These are phyloP conservation scores for Scutellaria baicalensis DNA, from an alignment of 257 asterid genomes.

Conservation along the genomic window DNA sequence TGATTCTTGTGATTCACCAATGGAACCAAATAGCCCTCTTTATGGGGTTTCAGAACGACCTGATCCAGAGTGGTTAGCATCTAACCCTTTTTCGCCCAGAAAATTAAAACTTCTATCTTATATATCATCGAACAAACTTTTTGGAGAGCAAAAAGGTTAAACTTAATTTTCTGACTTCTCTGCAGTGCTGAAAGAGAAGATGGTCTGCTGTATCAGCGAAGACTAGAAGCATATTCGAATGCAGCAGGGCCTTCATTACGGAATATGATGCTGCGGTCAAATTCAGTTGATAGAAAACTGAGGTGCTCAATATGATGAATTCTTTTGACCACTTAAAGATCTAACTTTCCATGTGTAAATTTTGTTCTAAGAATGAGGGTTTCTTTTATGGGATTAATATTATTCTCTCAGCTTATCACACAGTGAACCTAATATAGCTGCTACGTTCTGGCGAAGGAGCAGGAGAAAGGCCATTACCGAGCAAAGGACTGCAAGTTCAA, in stretches of 20 bases:
- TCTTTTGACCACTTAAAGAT: slow-evolving; percentile 3
- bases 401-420: slow-evolving; percentile 63
- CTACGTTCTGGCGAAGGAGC: slow-evolving; percentile 94
- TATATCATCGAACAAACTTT: not conserved
- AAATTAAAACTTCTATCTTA: not conserved
- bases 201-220: slow-evolving; percentile 52
- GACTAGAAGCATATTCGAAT: slow-evolving; percentile 70
- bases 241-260: slow-evolving; percentile 80
- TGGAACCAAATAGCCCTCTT: slow-evolving; percentile 98
- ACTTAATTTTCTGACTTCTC: slow-evolving; percentile 2
- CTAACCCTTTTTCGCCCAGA: not conserved
- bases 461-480: slow-evolving; percentile 81
- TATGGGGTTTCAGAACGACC: slow-evolving; percentile 75
- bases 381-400: slow-evolving; percentile 19
- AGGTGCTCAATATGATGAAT: slow-evolving; percentile 39
- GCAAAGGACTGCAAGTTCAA: slow-evolving; percentile 94
- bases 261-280: slow-evolving; percentile 79
- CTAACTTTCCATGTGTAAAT: not conserved
- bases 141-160: not conserved
- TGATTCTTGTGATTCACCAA: slow-evolving; percentile 98
- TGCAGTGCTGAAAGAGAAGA: slow-evolving; percentile 89
- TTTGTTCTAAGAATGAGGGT: not conserved
- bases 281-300: slow-evolving; percentile 69
- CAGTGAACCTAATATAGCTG: slow-evolving; percentile 91
- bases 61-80: slow-evolving; percentile 69